These are phyloP conservation scores for Rhynchospora breviuscula DNA, from an alignment of 176 grass and related monocot species.

Conservation along the genomic window DNA sequence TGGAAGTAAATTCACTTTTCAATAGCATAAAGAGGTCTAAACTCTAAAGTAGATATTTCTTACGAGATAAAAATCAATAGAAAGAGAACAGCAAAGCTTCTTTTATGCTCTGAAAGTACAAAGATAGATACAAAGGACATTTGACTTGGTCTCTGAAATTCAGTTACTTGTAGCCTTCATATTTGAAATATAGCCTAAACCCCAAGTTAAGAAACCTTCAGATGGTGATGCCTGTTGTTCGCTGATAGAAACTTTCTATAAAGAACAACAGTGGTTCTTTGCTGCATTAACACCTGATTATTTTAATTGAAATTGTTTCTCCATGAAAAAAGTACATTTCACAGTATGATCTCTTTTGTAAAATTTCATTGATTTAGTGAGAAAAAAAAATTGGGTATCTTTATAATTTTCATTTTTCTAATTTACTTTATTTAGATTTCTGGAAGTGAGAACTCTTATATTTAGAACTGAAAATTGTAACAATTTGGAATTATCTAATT, in stretches of 20 bases:
- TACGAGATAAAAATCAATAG: neutral
- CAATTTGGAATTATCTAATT: neutral
- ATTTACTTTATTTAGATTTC: neutral
- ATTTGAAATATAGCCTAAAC: neutral
- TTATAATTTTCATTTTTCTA: neutral
- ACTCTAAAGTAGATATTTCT: neutral
- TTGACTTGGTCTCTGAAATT: neutral
- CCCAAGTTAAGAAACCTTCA: neutral
- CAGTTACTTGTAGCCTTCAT: slow-evolving; percentile 2
- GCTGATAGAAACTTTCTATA: neutral
- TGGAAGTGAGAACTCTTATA: neutral
- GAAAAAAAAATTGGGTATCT: neutral
- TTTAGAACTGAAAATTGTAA: neutral
- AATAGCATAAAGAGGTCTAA: neutral
- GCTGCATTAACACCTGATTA: neutral
- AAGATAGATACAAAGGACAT: neutral
- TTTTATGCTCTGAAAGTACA: slow-evolving; percentile 2
- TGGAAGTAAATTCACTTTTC: too few species aligned
- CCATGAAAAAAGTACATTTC: neutral
- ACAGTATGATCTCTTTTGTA: neutral
- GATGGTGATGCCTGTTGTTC: neutral
- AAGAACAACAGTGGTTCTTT: neutral
- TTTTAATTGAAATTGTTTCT: neutral
- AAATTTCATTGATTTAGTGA: neutral
- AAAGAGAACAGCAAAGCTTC: neutral